Conservation (phyloP, 345 rosid species). For the Anastatica hierochuntica region DNA sequence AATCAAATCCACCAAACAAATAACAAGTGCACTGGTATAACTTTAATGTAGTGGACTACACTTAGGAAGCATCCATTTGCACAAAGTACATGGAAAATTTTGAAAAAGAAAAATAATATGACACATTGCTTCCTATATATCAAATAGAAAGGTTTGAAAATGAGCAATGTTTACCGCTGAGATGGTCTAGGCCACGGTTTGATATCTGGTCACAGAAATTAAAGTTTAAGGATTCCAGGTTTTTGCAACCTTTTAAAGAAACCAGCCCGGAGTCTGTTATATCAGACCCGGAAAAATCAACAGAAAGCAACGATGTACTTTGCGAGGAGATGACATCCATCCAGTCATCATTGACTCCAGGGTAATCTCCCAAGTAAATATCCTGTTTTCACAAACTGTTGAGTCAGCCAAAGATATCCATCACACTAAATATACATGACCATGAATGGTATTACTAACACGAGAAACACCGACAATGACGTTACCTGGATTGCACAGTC, state of each 20-base stretch:
- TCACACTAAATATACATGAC: not conserved
- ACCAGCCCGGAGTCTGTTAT: constrained; percentile 56
- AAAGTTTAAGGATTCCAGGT: constrained; percentile 51
- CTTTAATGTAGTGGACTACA: not conserved
- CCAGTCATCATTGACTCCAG: constrained; percentile 81
- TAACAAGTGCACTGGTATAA: constrained; percentile 1
- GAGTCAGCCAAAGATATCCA: constrained; percentile 7
- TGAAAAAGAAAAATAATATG: not conserved
- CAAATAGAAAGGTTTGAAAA: not conserved
- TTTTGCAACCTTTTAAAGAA: constrained; percentile 46
- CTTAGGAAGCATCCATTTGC: constrained; percentile 1
- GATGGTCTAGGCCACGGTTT: constrained; percentile 43
- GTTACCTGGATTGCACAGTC: constrained; percentile 91
- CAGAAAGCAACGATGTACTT: constrained; percentile 66
- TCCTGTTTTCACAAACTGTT: constrained; percentile 36
- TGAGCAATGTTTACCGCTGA: constrained; percentile 35
- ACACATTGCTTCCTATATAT: not conserved
- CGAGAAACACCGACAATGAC: not conserved
- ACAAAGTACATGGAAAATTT: not conserved
- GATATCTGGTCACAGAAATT: constrained; percentile 57
- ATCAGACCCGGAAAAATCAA: constrained; percentile 73
- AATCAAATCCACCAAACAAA: not conserved
- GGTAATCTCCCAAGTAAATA: constrained; percentile 58
- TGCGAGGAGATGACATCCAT: constrained; percentile 81
- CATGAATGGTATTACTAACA: not conserved